Percentiles rank a stretch among this genome's conserved stretches.
Evolutionary conservation across 805 yeast species (phyloP).

Genomic region (Candida silvatica): DNA sequence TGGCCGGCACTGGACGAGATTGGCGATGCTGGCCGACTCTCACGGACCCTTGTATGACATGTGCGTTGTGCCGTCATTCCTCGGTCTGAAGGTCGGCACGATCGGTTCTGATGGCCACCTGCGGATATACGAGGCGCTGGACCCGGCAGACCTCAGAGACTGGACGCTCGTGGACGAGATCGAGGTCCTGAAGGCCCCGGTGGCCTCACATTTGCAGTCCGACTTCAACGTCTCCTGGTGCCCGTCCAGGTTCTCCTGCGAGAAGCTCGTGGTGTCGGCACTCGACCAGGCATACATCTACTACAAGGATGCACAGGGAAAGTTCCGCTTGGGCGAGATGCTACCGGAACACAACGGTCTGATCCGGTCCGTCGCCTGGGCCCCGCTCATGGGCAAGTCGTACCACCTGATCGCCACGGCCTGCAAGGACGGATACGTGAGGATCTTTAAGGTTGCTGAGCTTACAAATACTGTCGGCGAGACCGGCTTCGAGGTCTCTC

Average conservation of each 20-base stretch:
- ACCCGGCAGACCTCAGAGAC: constrained; percentile 76
- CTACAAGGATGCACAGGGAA: constrained; percentile 35
- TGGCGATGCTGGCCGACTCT: constrained; percentile 76
- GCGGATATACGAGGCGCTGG: constrained; percentile 79
- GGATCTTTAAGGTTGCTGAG: constrained; percentile 72
- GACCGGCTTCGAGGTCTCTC: constrained; percentile 14
- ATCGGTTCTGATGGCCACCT: constrained; percentile 86
- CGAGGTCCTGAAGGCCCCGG: constrained; percentile 56
- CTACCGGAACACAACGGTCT: constrained; percentile 82
- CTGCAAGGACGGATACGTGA: constrained; percentile 86
- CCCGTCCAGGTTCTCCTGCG: constrained; percentile 73
- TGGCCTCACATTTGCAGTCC: constrained; percentile 75
- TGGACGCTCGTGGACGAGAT: constrained; percentile 78
- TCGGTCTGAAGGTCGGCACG: constrained; percentile 75
- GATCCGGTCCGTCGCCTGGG: constrained; percentile 89
- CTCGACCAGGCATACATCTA: constrained; percentile 84
- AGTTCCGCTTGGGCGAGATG: constrained; percentile 45
- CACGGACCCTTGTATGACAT: constrained; percentile 85
- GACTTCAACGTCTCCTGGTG: constrained; percentile 88
- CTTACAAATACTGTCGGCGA: constrained; percentile 1
- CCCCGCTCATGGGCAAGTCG: constrained; percentile 89
- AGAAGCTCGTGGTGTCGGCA: constrained; percentile 76
- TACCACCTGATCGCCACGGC: constrained; percentile 90
- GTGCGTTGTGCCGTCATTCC: constrained; percentile 79
- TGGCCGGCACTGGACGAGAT: constrained; percentile 77